Base-by-base conservation (phyloP, 441 rosid genomes). In the California macrophylla region DNA sequence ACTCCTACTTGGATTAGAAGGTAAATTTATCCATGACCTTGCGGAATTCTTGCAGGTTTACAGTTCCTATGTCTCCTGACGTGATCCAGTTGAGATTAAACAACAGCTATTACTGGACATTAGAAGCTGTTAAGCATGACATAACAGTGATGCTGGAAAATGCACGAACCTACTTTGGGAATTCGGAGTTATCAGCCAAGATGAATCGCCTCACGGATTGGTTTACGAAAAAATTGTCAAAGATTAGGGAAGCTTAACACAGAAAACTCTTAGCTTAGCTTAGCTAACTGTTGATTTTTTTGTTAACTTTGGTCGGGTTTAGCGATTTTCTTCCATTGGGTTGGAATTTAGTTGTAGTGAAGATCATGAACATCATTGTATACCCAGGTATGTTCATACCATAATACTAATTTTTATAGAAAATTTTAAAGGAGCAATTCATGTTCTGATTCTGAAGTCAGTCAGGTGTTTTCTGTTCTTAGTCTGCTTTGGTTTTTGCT, bases 21-120 rank as follows among this genome's bases (percentile, higher is more conserved):
- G 7, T 29, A 71, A 12, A n/a, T 20, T 69, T 20, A 40, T 54
- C 20, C 62, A 42, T 26, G 61, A 28, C 30, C 60, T 15, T 13
- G 6, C 36, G 76, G 23, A 42, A 67, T 68, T 70, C 42, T 75
- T 21, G 77, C 96, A 89, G 92, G 85, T 89, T 85, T 73, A 86
- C 92, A 5, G 90, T 87, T 70, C 86, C 90, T 16, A 67, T 89
- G 72, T 81, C 80, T 77, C 92, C 92, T 0, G 86, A 81, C 71
- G 75, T 87, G 79, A 85, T 89, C 74, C 86, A 77, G 73, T 69
- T 63, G 79, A 87, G 95, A 80, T 69, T 89, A 77, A 80, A 75
- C 80, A 89, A 79, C 67, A 74, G 80, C 72, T 89, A 89, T 72
- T 89, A 87, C 74, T 82, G 95, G 75, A 87, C 80, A 36, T 50